Base-by-base conservation (phyloP, 1,139 yeast genomes). In the Yamadazyma sp. region DNA sequence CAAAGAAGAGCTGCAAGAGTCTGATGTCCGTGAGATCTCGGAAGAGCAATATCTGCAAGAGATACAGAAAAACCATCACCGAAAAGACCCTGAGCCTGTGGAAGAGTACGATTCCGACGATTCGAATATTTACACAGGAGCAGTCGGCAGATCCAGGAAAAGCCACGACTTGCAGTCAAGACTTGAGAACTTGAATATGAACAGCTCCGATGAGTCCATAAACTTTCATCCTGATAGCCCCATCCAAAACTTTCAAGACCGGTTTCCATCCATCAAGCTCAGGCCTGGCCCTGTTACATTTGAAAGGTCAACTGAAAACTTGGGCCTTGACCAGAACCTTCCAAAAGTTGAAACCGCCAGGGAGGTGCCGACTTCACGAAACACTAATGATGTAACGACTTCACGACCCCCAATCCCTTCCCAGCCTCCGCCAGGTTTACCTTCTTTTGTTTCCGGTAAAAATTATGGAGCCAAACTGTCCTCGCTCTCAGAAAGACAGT, bases 341-440 rank as follows among this genome's bases (percentile, higher is more conserved):
- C 12, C 9, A 15, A 14, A 22, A 22, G 24, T 20, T 17, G 8
- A 31, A 20, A 11, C 24, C n/a, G 16, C 16, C n/a, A n/a, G n/a
- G 22, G 18, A 30, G 7, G 18, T 7, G 12, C 23, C 33, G 17
- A 5, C 16, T 31, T 26, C 25, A 17, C 25, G 10, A 15, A 15
- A 28, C 31, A 28, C n/a, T n/a, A n/a, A n/a, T n/a, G n/a, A 6
- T 28, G 20, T 4, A 16, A 12, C 16, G 20, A 28, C 24, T 12
- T 9, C 30, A 27, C 31, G 51, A n/a, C 59, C 59, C 4, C 58
- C 62, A 5, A 47, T 50, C 5, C 56, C 59, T 2, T 48, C 56
- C 7, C 35, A 49, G n/a, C 41, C 46, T 22, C 51, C 53, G 15
- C 54, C 51, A n/a, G 51, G 54, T 9, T 42, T 53, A 25, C 46